Evolutionary conservation across 2,329 filamentous ascomycete genomes (phyloP).

Genomic region (Pseudopyricularia javanii): DNA sequence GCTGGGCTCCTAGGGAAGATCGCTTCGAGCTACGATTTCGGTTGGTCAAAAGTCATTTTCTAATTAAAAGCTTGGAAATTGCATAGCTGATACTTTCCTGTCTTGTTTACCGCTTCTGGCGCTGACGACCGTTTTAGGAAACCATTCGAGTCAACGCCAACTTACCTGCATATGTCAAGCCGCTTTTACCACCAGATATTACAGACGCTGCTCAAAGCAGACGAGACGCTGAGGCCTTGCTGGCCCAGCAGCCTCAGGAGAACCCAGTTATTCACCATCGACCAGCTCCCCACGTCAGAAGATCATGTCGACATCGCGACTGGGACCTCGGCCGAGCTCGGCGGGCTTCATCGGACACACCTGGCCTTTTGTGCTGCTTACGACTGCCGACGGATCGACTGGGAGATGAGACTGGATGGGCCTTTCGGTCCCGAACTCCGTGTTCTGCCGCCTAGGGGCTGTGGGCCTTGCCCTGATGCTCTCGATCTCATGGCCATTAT

Average conservation of each 20-base stretch:
- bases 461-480: conserved; percentile 24
- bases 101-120: background rate
- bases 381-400: conserved; percentile 33
- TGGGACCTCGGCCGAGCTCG: conserved; percentile 19
- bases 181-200: conserved; percentile 41
- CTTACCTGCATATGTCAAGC: conserved; percentile 34
- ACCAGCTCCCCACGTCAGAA: conserved; percentile 25
- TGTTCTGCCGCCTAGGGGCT: conserved; percentile 28
- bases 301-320: background rate
- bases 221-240: conserved; percentile 43
- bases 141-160: conserved; percentile 13
- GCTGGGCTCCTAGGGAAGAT: conserved; percentile 38
- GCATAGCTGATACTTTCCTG: no score
- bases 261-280: conserved; percentile 34
- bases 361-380: conserved; percentile 43
- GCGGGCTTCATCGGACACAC: conserved; percentile 39
- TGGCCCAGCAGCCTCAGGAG: conserved; percentile 34
- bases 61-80: no score
- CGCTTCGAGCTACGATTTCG: conserved; percentile 43
- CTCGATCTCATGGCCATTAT: conserved; percentile 44
- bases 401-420: conserved; percentile 36
- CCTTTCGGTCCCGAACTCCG: conserved; percentile 38
- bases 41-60: conserved; percentile 13
- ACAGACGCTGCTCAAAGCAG: conserved; percentile 38
- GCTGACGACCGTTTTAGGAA: conserved; percentile 9